Base-by-base conservation (phyloP, 1,139 yeast species). In the Geotrichum klebahnii region DNA sequence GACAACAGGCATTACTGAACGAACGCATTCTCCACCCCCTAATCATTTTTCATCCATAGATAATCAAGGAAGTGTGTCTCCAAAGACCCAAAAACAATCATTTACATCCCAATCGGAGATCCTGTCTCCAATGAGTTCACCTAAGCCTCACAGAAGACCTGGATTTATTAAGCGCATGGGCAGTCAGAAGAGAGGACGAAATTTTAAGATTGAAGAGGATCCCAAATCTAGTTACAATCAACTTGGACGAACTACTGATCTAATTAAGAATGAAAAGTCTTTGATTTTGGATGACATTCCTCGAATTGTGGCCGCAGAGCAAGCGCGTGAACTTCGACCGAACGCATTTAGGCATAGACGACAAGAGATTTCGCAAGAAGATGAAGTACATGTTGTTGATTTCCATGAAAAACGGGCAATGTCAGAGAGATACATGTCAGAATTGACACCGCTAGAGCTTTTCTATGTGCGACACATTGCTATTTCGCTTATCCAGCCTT, bases 281-380 rank as follows among this genome's bases (percentile, higher is more conserved):
- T 76, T 92, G 51, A 90, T 97, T 0, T 76, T 92, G 61, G 98
- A 92, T 67, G 99, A 92, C 68, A 92, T 92, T 59, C 96, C 97
- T 5, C 77, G 97, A 58, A 90, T 92, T 62, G 97, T 92, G 9
- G 96, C 97, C 2, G 95, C 96, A 5, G 97, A 92, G 62, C 97
- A 90, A 67, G 96, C 97, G 0, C 76, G 97, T 57, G 96, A 88
- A 57, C 84, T 87, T 34, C 42, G 52, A 34, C 56, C 56, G 2
- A 48, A 49, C 34, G 54, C 56, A 47, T 33, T 46, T 59, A 19
- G 55, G 40, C 46, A 53, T 55, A 26, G 57, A 56, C 6, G 32
- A 46, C 22, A 54, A 55, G 56, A 55, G n/a, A 50, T 54, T 2
- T 58, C 59, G 9, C 53, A 55, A 4, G 59, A 61, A 8, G 52